These are phyloP conservation scores for Lolium rigidum DNA, from an alignment of 176 grass and related monocot species.

Conservation along the genomic window DNA sequence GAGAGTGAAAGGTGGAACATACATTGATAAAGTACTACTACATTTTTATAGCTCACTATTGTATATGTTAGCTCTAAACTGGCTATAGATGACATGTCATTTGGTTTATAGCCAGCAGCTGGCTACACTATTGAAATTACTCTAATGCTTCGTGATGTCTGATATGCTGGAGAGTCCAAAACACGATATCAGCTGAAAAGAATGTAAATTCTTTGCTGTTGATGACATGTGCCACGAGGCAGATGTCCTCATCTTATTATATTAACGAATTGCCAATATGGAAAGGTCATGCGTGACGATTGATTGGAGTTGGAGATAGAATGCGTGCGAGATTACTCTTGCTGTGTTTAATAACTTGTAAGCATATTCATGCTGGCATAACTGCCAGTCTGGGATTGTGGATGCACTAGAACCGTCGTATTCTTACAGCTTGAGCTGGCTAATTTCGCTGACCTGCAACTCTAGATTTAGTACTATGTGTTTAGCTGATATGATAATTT, in stretches of 20 bases:
- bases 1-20: too few species aligned
- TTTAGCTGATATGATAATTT: neutral
- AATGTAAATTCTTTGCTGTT: neutral
- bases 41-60: too few species aligned
- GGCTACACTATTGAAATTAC: too few species aligned
- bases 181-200: neutral
- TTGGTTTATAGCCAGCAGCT: too few species aligned
- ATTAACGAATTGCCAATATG: neutral
- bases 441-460: neutral
- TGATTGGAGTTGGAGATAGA: neutral
- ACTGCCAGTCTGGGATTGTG: neutral
- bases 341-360: too few species aligned
- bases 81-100: too few species aligned
- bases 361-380: slow-evolving; percentile 6
- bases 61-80: too few species aligned
- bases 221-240: neutral
- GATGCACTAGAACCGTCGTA: neutral
- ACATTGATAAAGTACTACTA: too few species aligned
- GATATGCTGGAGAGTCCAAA: neutral
- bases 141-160: neutral
- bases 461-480: neutral
- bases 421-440: neutral
- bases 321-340: neutral
- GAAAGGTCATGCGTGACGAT: slow-evolving; percentile 37
- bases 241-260: neutral